Evolutionary conservation across 768 basidiomycete genomes (phyloP).

Genomic region (Daedaleopsis sinensis): DNA sequence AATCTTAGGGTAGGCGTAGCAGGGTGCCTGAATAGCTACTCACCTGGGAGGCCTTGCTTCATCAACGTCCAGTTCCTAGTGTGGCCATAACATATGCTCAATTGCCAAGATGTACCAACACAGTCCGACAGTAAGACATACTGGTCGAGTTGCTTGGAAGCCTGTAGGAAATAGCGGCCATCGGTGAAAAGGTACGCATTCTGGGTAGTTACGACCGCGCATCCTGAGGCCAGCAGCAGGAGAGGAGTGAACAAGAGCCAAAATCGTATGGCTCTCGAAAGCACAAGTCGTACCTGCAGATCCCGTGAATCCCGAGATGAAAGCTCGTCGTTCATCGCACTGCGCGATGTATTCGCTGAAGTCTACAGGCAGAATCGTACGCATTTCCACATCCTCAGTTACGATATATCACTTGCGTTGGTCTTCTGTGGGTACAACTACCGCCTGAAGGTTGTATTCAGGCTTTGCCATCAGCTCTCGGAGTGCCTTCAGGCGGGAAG

Average conservation of each 20-base stretch:
- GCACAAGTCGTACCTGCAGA: constrained; percentile 69
- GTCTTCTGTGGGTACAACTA: constrained; percentile 90
- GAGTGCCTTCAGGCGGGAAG: constrained; percentile 61
- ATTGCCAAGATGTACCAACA: too few species aligned
- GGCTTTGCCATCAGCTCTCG: constrained; percentile 69
- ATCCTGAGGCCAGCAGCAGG: constrained; percentile 47
- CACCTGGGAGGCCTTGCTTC: constrained; percentile 88
- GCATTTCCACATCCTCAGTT: neutral
- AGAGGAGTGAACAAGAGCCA: neutral
- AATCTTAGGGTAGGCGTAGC: constrained; percentile 8
- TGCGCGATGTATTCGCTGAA: constrained; percentile 87
- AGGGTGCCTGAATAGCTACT: constrained; percentile 18
- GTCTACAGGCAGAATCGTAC: constrained; percentile 47
- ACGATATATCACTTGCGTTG: constrained; percentile 62
- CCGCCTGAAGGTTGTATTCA: constrained; percentile 61
- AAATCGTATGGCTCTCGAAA: too few species aligned
- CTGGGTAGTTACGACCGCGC: constrained; percentile 71
- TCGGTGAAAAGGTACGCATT: constrained; percentile 90
- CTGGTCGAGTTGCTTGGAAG: constrained; percentile 85
- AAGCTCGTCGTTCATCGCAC: constrained; percentile 83
- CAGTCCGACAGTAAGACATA: constrained; percentile 36
- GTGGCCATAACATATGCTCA: neutral
- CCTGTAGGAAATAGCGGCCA: constrained; percentile 94
- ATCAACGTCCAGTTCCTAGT: constrained; percentile 90
- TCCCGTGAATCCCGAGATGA: constrained; percentile 92